Percentiles rank a stretch among this genome's conserved stretches.
These are phyloP conservation scores for Hyaloscypha hepaticicola DNA, from an alignment of 495 filamentous ascomycete genomes.

Conservation along the genomic window DNA sequence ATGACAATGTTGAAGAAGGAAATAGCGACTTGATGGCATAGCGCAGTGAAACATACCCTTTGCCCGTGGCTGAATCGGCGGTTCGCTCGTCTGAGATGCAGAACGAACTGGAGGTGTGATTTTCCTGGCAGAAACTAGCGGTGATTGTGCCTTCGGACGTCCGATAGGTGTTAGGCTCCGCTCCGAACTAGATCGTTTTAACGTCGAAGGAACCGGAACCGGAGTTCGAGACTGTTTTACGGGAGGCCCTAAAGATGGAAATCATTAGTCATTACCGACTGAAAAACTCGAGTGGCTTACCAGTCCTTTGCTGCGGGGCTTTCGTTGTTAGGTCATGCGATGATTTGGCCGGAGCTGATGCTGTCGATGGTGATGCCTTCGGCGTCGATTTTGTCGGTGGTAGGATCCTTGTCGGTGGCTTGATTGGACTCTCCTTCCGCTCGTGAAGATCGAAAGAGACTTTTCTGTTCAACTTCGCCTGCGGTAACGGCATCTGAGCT, in stretches of 20 bases:
- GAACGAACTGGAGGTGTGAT: conserved; percentile 3
- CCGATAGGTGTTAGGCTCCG: conserved; percentile 3
- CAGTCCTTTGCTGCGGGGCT: not conserved
- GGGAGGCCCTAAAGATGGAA: not conserved
- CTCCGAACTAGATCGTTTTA: conserved; percentile 1
- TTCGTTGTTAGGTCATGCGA: not conserved
- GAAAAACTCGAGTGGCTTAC: not conserved
- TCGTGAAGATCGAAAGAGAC: conserved; percentile 19
- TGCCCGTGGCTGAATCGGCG: not conserved
- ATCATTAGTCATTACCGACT: not conserved
- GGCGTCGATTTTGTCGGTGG: not conserved
- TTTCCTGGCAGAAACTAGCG: not conserved
- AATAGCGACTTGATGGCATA: not conserved
- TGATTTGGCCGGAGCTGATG: not conserved
- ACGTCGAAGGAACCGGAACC: not conserved
- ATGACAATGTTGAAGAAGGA: not conserved
- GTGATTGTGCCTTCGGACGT: not conserved
- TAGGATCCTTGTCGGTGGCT: conserved; percentile 8
- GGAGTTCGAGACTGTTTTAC: conserved; percentile 2
- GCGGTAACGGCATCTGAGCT: conserved; percentile 18
- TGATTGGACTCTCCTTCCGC: conserved; percentile 11
- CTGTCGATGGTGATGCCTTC: not conserved
- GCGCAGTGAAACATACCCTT: conserved; percentile 4
- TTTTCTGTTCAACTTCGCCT: conserved; percentile 5
- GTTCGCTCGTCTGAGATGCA: conserved; percentile 2